phyloP scores from a whole-genome alignment of 352 stramenopile genomes.

The Phytopythium chamaehyphon region DNA sequence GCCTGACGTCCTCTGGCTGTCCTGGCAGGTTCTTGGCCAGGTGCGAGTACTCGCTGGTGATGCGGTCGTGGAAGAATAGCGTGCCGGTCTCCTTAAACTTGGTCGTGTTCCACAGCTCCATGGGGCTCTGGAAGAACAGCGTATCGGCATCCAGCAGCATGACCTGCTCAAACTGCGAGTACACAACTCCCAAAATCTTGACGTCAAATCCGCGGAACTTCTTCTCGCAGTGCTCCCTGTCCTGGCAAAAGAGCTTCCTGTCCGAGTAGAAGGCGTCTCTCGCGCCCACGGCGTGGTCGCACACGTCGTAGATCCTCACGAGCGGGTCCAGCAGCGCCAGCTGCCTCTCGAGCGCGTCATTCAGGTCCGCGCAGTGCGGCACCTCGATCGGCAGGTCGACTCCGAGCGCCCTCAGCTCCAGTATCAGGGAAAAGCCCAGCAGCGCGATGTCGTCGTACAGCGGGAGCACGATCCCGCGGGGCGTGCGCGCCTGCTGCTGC shows the following conservation, averaged over 20 bases:
- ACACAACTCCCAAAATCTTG: constrained; percentile 35
- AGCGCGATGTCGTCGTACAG: constrained; percentile 48
- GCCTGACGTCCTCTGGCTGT: constrained; percentile 7
- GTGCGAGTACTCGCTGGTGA: constrained; percentile 29
- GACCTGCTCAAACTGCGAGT: constrained; percentile 45
- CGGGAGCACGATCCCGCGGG: constrained; percentile 44
- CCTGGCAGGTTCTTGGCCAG: constrained; percentile 12
- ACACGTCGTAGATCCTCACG: constrained; percentile 36
- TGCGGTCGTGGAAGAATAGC: constrained; percentile 60
- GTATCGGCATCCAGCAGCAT: constrained; percentile 51
- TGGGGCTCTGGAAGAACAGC: constrained; percentile 37
- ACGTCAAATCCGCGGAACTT: constrained; percentile 36
- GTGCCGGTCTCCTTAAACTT: constrained; percentile 36
- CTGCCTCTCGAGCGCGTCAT: constrained; percentile 13
- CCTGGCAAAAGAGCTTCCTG: constrained; percentile 26
- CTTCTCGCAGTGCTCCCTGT: constrained; percentile 26
- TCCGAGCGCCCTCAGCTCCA: constrained; percentile 37
- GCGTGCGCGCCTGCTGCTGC: constrained; percentile 9
- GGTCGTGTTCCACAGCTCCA: constrained; percentile 24
- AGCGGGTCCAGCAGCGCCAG: constrained; percentile 19
- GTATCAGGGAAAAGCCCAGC: constrained; percentile 53
- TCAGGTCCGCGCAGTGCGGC: constrained; percentile 56
- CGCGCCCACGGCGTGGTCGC: constrained; percentile 18
- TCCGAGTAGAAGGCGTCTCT: constrained; percentile 20
- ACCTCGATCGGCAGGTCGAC: constrained; percentile 52